Conservation (phyloP, 345 rosid species). For the Ceriops zippeliana region DNA sequence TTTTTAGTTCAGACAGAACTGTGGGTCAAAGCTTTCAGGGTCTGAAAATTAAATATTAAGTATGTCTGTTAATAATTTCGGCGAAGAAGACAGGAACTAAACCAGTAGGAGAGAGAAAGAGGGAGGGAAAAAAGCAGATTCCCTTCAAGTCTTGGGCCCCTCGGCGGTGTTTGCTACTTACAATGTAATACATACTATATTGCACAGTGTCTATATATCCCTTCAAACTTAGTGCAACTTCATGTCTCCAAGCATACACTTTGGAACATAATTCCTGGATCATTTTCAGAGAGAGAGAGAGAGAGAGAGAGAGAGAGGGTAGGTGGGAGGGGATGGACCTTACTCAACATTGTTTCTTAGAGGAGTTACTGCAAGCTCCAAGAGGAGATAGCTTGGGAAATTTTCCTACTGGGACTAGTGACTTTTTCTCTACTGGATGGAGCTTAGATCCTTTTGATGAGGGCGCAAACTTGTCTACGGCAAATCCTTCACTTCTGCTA, state of each 20-base stretch:
- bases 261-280: neutral
- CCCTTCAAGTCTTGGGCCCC: slow-evolving; percentile 29
- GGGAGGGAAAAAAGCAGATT: slow-evolving; percentile 28
- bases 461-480: slow-evolving; percentile 21
- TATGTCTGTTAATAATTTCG: slow-evolving; percentile 41
- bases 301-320: too few species aligned
- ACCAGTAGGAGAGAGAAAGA: slow-evolving; percentile 22
- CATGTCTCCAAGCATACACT: neutral
- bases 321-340: slow-evolving; percentile 44
- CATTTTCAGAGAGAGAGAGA: slow-evolving; percentile 4
- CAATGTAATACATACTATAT: neutral
- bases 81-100: slow-evolving; percentile 40
- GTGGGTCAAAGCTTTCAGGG: slow-evolving; percentile 43
- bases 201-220: neutral
- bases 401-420: slow-evolving; percentile 30
- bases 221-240: slow-evolving; percentile 3
- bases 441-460: slow-evolving; percentile 46
- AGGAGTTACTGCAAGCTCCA: slow-evolving; percentile 59
- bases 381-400: slow-evolving; percentile 41
- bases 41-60: slow-evolving; percentile 23
- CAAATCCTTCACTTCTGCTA: slow-evolving; percentile 34
- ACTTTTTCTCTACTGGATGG: slow-evolving; percentile 43
- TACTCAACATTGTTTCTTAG: slow-evolving; percentile 53
- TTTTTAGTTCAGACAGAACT: slow-evolving; percentile 28
- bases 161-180: neutral